Percentiles rank a stretch among this genome's conserved stretches.
These are phyloP conservation scores for Saitozyma sp. DNA, from an alignment of 768 basidiomycete genomes.

Conservation along the genomic window DNA sequence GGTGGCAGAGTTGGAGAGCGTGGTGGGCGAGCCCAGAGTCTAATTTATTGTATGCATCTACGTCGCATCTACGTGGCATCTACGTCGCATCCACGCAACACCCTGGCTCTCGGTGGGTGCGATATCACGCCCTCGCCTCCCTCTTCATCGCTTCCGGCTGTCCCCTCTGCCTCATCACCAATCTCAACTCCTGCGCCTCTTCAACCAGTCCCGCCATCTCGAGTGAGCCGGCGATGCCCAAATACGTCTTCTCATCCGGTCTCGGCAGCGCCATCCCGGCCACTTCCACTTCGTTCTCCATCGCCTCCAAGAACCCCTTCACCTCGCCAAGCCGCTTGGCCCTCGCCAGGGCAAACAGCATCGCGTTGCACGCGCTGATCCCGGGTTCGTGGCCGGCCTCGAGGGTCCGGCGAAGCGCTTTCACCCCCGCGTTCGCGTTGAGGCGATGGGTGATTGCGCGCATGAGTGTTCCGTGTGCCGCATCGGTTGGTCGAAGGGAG, in stretches of 20 bases:
- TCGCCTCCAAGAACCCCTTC: conserved; percentile 15
- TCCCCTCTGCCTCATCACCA: too few relatives aligned
- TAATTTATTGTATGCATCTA: too few relatives aligned
- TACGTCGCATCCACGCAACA: too few relatives aligned
- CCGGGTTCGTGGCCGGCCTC: conserved; percentile 11
- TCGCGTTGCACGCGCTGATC: conserved; percentile 8
- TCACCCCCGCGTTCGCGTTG: conserved; percentile 13
- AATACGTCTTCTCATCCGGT: conserved; percentile 10
- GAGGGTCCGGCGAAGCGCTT: conserved; percentile 10
- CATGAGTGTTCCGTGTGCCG: conserved; percentile 14
- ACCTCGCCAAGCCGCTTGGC: conserved; percentile 8
- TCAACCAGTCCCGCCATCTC: too few relatives aligned
- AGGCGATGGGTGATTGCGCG: conserved; percentile 19
- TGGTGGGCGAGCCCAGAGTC: too few relatives aligned
- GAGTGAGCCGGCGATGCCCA: background rate
- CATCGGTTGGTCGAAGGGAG: conserved; percentile 10
- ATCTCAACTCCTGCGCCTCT: too few relatives aligned
- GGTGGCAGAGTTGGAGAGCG: conserved; percentile 6
- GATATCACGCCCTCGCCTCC: too few relatives aligned
- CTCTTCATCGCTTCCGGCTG: too few relatives aligned
- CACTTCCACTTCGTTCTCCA: conserved; percentile 13
- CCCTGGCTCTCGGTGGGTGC: too few relatives aligned
- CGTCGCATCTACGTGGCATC: too few relatives aligned
- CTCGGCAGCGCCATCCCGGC: conserved; percentile 1
- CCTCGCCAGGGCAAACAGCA: conserved; percentile 20